These are phyloP conservation scores for Calycina herbarum DNA, from an alignment of 2,329 filamentous ascomycete genomes.

Conservation along the genomic window DNA sequence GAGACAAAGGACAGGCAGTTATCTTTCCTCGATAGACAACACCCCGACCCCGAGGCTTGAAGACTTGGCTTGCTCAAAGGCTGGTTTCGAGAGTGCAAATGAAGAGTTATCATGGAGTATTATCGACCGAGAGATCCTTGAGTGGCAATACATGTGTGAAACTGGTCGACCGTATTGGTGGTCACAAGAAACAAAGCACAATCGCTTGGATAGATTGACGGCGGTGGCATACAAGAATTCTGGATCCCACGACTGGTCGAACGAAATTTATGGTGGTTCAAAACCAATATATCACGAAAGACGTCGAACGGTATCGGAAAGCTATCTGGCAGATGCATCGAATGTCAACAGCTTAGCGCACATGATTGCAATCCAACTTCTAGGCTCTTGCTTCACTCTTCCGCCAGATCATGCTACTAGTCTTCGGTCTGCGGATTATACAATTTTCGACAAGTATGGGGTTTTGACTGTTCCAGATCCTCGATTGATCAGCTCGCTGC, in stretches of 20 bases:
- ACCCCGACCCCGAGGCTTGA: conserved; percentile 17
- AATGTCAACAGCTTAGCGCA: conserved; percentile 33
- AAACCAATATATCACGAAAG: conserved; percentile 7
- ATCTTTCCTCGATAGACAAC: conserved; percentile 33
- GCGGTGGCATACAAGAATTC: conserved; percentile 12
- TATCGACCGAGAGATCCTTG: conserved; percentile 35
- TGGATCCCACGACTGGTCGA: conserved; percentile 20
- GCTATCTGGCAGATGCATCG: conserved; percentile 23
- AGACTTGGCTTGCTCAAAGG: conserved; percentile 13
- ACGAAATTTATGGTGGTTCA: conserved; percentile 17
- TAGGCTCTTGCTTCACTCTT: conserved; percentile 37
- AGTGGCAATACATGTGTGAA: conserved; percentile 36
- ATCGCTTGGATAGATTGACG: conserved; percentile 20
- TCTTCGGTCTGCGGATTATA: conserved; percentile 19
- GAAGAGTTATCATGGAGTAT: conserved; percentile 32
- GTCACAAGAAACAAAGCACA: conserved; percentile 33
- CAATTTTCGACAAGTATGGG: conserved; percentile 10
- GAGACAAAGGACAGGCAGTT: conserved; percentile 18
- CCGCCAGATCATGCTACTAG: conserved; percentile 27
- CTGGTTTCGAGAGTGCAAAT: conserved; percentile 8
- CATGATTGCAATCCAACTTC: conserved; percentile 35
- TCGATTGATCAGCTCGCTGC: conserved; percentile 36
- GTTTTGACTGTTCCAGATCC: conserved; percentile 23
- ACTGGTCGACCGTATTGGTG: conserved; percentile 38
- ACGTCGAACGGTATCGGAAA: conserved; percentile 30